Base-by-base conservation (phyloP, 148 eudicot genomes). In the Silene uniflora region DNA sequence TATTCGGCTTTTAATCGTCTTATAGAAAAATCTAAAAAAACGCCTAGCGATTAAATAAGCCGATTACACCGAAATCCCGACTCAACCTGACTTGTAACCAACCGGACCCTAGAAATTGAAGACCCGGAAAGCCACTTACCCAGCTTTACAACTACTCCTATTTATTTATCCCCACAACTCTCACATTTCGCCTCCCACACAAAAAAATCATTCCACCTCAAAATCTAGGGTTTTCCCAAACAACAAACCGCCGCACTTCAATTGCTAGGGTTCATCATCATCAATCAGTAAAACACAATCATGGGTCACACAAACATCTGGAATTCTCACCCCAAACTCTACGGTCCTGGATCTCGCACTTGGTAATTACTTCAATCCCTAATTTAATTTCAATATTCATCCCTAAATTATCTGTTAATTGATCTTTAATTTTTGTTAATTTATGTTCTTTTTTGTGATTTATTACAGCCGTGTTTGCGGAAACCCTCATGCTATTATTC, bases 401-500 rank as follows among this genome's bases (percentile, higher is more conserved):
- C 10, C 60, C 56, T 0, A 22, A 18, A 23, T 62, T 62, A 0
- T 7, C 14, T n/a, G 16, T 16, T 49, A 24, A 27, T 69, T 49
- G 21, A 17, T 16, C 0, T 63, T 21, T 19, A 39, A 18, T 32
- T 67, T 73, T 11, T 5, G 8, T 60, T 18, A 10, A 47, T 55
- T 55, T 18, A 7, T 73, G 19, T 9, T 32, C 14, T 32, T 3
- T 29, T 19, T 32, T 3, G 2, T 35, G 24, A 64, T 14, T 8
- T 29, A 10, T 9, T 24, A 13, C 80, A 86, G 89, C 78, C 89
- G 87, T 19, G 87, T 86, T 10, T 84, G 87, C 59, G 89, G 89
- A 8, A 86, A 86, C 49, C 82, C 89, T 10, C 89, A 84, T 47
- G 89, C 83, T 11, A 67, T 86, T 56, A 84, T 86, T 56, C 81